Evolutionary conservation across 2,329 filamentous ascomycete genomes (phyloP).

Genomic region (Bertia moriformis): DNA sequence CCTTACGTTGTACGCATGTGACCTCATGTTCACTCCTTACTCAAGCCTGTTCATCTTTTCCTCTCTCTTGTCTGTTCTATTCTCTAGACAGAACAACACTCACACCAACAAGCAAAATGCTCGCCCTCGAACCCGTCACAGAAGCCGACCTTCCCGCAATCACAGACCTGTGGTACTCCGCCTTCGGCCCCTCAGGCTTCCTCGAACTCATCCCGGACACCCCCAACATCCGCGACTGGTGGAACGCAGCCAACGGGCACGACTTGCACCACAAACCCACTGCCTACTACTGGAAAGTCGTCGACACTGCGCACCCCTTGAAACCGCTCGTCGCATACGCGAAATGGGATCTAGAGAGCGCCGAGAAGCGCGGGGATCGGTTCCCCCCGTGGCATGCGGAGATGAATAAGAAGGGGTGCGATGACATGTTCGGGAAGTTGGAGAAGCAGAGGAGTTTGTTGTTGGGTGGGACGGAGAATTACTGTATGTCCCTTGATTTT

Average conservation of each 20-base stretch:
- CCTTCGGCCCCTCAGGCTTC: neutral
- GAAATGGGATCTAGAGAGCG: neutral
- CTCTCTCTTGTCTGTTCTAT: too few species aligned
- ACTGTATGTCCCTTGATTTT: neutral
- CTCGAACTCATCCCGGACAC: neutral
- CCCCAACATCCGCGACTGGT: neutral
- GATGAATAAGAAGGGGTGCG: slow-evolving; percentile 6
- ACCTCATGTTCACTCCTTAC: too few species aligned
- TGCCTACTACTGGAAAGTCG: neutral
- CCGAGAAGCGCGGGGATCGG: slow-evolving; percentile 9
- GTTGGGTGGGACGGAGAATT: slow-evolving; percentile 7
- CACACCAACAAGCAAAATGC: neutral
- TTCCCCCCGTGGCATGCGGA: slow-evolving; percentile 13
- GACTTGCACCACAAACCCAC: neutral
- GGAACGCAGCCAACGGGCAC: neutral
- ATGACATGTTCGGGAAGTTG: slow-evolving; percentile 7
- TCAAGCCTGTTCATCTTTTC: too few species aligned
- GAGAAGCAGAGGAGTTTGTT: slow-evolving; percentile 9
- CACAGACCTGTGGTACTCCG: neutral
- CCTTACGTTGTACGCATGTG: neutral
- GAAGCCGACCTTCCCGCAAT: neutral
- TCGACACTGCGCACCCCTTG: neutral
- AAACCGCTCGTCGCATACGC: neutral
- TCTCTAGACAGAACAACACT: neutral
- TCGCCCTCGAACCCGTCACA: neutral